Base-by-base conservation (phyloP, 148 eudicot species). In the Camellia japonica region DNA sequence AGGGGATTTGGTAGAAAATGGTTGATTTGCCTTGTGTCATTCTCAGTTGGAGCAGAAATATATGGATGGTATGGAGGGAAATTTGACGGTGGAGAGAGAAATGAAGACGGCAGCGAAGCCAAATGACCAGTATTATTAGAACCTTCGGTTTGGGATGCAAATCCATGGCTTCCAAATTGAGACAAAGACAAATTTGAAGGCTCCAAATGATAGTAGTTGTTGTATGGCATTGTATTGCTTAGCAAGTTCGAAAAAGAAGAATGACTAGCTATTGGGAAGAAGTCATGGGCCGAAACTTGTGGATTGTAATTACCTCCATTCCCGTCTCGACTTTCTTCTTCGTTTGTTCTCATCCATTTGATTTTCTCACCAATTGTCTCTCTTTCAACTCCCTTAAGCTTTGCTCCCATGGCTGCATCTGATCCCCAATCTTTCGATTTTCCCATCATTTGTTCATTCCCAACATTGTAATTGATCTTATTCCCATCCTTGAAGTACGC, bases 151-250 rank as follows among this genome's bases (percentile, higher is more conserved):
- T 84, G 88, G 61, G 89, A 82, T 59, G 76, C 77, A n/a, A 77
- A 78, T 9, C 86, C 84, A 60, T 81, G 84, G 74, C 42, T 75
- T 79, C 88, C 90, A 9, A 85, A 86, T 83, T 90, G 93, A 16
- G 90, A 80, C 77, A 92, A 78, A 20, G 93, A 89, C 77, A 91
- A 82, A 73, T 78, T 87, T 41, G 89, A 82, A 80, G 90, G 93
- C 30, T 92, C 93, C 87, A 87, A 90, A 14, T 86, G 80, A 77
- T 76, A 77, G 73, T 83, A 84, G 60, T 83, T 84, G 38, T 1
- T 30, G 74, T 86, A 85, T 42, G 82, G 71, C 88, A 82, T 44
- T 46, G 86, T 67, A 69, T 86, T 82, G 77, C 66, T 80, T 67
- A 87, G 84, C 47, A 89, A 80, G 80, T 67, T 79, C 5, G 89